Percentiles rank a stretch among this genome's conserved stretches.
Conservation (phyloP, 2,329 filamentous ascomycete genomes). For the Fusarium clavum region DNA sequence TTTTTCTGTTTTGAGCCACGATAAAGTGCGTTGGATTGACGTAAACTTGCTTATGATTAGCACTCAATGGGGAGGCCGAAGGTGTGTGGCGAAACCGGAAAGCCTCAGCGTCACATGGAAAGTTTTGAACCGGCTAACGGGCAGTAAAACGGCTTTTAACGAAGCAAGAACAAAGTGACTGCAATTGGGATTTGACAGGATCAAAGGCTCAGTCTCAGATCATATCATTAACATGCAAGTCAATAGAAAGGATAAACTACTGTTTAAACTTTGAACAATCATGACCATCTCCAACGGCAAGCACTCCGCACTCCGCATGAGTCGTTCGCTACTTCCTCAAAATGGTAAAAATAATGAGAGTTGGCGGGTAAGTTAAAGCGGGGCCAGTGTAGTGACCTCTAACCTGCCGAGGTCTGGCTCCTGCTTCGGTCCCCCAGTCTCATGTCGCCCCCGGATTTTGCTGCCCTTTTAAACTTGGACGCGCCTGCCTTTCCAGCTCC, state of each 20-base stretch:
- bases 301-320: not conserved
- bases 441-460: conserved; percentile 46
- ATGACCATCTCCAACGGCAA: not conserved
- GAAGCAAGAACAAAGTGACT: not conserved
- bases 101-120: conserved; percentile 39
- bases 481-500: conserved; percentile 9
- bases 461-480: conserved; percentile 37
- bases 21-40: conserved; percentile 14
- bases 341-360: conserved; percentile 27
- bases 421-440: conserved; percentile 29
- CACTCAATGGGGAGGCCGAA: conserved; percentile 4
- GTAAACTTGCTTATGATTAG: not conserved
- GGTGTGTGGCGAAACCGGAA: conserved; percentile 27
- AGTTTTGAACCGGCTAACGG: conserved; percentile 10
- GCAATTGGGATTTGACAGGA: not conserved
- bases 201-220: not conserved
- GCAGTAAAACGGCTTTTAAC: conserved; percentile 1
- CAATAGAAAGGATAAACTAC: not conserved
- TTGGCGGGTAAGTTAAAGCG: conserved; percentile 1
- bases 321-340: conserved; percentile 11
- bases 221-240: not conserved
- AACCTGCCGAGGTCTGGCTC: conserved; percentile 42
- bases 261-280: not conserved
- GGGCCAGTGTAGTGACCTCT: conserved; percentile 7
- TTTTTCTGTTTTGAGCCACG: not conserved